Evolutionary conservation across 2,329 filamentous ascomycete species (phyloP).

Genomic region (Macrophomina tecta): DNA sequence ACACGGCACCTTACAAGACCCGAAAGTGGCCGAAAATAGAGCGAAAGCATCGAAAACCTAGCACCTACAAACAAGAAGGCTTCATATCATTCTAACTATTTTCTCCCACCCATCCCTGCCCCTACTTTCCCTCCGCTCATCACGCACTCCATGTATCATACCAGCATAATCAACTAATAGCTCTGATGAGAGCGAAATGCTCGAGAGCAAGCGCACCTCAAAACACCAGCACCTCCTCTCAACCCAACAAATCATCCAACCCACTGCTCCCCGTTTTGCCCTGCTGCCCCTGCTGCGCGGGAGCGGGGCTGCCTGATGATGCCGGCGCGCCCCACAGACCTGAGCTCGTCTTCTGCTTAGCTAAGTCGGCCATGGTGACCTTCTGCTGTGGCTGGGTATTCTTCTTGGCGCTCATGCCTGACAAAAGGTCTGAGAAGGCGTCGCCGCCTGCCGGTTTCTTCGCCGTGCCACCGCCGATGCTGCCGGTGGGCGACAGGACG

Average conservation of each 20-base stretch:
- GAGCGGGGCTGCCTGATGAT: neutral
- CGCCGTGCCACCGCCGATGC: conserved; percentile 42
- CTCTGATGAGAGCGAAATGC: too few species aligned
- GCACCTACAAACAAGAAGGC: neutral
- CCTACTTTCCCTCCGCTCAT: neutral
- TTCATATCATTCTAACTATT: conserved; percentile 17
- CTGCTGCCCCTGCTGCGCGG: conserved; percentile 5
- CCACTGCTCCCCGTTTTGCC: conserved; percentile 24
- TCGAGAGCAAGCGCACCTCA: too few species aligned
- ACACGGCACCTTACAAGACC: too few species aligned
- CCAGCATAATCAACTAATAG: neutral
- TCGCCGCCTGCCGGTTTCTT: conserved; percentile 69
- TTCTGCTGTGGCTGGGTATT: conserved; percentile 66
- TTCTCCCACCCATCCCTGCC: neutral
- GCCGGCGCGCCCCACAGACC: conserved; percentile 83
- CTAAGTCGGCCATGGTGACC: conserved; percentile 87
- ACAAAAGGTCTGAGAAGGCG: conserved; percentile 89
- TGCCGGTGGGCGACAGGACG: conserved; percentile 45
- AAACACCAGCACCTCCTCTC: neutral
- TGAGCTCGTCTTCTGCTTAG: conserved; percentile 96
- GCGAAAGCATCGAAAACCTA: neutral
- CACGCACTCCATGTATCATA: neutral
- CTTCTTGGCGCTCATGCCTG: conserved; percentile 72
- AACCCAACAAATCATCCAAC: conserved; percentile 24
- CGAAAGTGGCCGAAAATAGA: neutral